These are phyloP conservation scores for Inonotus obliquus DNA, from an alignment of 1,284 basidiomycete genomes.

Conservation along the genomic window DNA sequence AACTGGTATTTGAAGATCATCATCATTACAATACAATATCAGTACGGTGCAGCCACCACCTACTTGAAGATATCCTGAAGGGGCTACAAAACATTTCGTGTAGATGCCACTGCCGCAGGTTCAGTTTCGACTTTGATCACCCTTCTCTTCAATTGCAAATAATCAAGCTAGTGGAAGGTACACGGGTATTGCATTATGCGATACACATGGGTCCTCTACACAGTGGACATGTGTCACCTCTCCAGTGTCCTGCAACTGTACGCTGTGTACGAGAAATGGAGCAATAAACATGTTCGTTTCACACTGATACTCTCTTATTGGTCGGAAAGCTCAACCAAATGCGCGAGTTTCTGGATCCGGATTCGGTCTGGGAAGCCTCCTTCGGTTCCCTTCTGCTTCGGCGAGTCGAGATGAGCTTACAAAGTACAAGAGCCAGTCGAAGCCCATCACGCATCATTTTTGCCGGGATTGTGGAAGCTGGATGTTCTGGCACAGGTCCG, in stretches of 20 bases:
- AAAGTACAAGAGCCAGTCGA: not conserved
- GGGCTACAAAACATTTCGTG: not conserved
- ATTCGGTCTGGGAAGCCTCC: not conserved
- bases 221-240: too few relatives aligned
- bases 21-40: too few relatives aligned
- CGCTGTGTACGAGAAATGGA: conserved; percentile 16
- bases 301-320: not conserved
- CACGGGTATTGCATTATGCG: too few relatives aligned
- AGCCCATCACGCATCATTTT: not conserved
- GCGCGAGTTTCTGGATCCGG: not conserved
- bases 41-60: not conserved
- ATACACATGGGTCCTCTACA: too few relatives aligned
- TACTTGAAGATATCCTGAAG: not conserved
- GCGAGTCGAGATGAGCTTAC: not conserved
- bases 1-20: too few relatives aligned
- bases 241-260: conserved; percentile 20
- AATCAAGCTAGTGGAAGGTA: too few relatives aligned
- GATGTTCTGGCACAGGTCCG: conserved; percentile 1
- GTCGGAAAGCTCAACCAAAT: not conserved
- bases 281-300: conserved; percentile 15
- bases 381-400: not conserved
- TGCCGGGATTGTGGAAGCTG: not conserved
- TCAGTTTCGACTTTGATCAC: conserved; percentile 18
- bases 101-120: conserved; percentile 18
- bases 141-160: conserved; percentile 11